A percentile compares a stretch with the other conserved stretches of the same genome.
These are phyloP conservation scores for Eutrema japonicum DNA, from an alignment of 345 rosid genomes.

Conservation along the genomic window DNA sequence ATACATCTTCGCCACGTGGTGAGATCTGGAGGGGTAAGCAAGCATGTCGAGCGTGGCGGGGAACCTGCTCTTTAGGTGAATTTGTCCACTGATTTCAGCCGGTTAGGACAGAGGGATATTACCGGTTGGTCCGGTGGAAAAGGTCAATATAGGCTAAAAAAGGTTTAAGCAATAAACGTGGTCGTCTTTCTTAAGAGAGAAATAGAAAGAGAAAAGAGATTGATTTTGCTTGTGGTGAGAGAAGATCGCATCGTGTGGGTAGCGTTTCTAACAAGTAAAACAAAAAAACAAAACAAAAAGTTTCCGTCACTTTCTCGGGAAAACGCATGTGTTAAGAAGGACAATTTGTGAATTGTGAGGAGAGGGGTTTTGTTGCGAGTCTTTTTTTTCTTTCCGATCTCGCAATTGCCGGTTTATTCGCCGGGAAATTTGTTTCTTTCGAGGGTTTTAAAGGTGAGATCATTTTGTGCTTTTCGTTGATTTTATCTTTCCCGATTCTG, in stretches of 20 bases:
- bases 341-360: constrained; percentile 44
- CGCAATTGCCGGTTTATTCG: constrained; percentile 44
- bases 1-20: constrained; percentile 46
- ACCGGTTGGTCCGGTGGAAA: constrained; percentile 54
- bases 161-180: constrained; percentile 63
- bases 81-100: constrained; percentile 47
- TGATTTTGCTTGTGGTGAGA: constrained; percentile 36
- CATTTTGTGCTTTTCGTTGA: background rate
- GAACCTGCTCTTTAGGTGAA: constrained; percentile 51
- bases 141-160: constrained; percentile 49
- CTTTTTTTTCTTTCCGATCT: constrained; percentile 44
- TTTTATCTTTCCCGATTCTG: background rate
- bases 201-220: constrained; percentile 1
- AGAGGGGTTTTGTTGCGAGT: constrained; percentile 35
- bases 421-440: constrained; percentile 32
- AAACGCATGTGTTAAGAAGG: constrained; percentile 53
- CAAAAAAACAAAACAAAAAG: background rate
- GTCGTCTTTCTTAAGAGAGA: constrained; percentile 54
- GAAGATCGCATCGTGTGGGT: constrained; percentile 47
- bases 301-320: constrained; percentile 45
- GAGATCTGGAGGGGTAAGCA: constrained; percentile 35
- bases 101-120: constrained; percentile 32
- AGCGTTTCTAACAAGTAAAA: constrained; percentile 42
- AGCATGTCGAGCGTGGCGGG: constrained; percentile 33
- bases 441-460: constrained; percentile 18